phyloP scores from a whole-genome alignment of 768 basidiomycete species.

The Galerina marginata region DNA sequence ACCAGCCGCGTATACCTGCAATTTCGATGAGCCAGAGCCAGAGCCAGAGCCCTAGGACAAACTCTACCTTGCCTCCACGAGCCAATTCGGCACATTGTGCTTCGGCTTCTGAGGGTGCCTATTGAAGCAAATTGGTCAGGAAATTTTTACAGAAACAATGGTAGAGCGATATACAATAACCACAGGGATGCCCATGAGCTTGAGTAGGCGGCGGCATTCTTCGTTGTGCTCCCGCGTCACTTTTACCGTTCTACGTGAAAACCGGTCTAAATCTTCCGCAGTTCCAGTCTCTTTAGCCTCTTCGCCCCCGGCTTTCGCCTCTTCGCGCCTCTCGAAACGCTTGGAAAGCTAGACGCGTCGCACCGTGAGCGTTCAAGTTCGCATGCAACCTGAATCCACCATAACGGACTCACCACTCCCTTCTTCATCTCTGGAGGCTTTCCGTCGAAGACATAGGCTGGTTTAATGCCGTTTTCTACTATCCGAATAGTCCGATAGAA shows the following conservation, averaged over 20 bases:
- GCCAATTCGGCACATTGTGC: slow-evolving; percentile 98
- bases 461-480: slow-evolving; percentile 98
- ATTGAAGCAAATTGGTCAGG: not conserved
- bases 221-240: slow-evolving; percentile 97
- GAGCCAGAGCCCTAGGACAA: not conserved
- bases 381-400: not conserved
- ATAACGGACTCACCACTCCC: slow-evolving; percentile 76
- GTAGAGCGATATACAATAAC: slow-evolving; percentile 66
- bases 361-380: slow-evolving; percentile 9
- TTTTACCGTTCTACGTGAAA: slow-evolving; percentile 89
- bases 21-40: not conserved
- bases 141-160: not conserved
- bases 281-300: slow-evolving; percentile 98
- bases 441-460: slow-evolving; percentile 97
- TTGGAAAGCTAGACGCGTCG: slow-evolving; percentile 76
- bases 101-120: slow-evolving; percentile 99
- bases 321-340: slow-evolving; percentile 89
- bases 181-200: slow-evolving; percentile 96
- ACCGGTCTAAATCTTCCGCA: slow-evolving; percentile 89
- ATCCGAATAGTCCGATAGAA: slow-evolving; percentile 98
- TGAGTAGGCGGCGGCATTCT: slow-evolving; percentile 86
- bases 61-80: slow-evolving; percentile 84
- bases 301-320: slow-evolving; percentile 93
- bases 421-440: slow-evolving; percentile 98
- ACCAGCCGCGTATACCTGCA: slow-evolving; percentile 92